A percentile compares a stretch with the other conserved stretches of the same genome.
phyloP scores from a whole-genome alignment of 2,329 filamentous ascomycete genomes.

The Talaromyces sp. region DNA sequence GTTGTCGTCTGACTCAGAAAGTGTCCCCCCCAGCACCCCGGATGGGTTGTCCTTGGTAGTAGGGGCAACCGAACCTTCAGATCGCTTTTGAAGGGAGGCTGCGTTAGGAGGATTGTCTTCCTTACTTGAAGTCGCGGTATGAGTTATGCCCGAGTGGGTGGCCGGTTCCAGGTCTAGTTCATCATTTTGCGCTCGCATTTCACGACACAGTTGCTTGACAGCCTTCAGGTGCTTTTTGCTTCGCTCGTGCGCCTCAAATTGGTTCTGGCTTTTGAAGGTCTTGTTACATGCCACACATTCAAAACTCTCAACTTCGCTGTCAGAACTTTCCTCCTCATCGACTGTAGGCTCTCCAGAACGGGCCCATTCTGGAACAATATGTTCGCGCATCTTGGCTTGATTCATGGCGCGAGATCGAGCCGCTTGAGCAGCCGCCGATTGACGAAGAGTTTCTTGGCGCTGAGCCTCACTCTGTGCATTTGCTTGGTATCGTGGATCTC shows the following conservation, averaged over 20 bases:
- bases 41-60: background rate
- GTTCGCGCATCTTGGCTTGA: slow-evolving; percentile 69
- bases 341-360: slow-evolving; percentile 57
- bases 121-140: background rate
- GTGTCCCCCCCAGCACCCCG: background rate
- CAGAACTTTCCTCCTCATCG: slow-evolving; percentile 50
- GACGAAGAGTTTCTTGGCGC: slow-evolving; percentile 74
- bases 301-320: slow-evolving; percentile 57
- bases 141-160: background rate
- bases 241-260: slow-evolving; percentile 87
- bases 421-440: slow-evolving; percentile 80
- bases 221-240: slow-evolving; percentile 96
- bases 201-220: slow-evolving; percentile 73
- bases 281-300: slow-evolving; percentile 68
- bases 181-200: slow-evolving; percentile 81
- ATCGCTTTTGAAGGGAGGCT: background rate
- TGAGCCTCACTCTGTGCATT: slow-evolving; percentile 79
- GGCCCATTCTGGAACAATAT: slow-evolving; percentile 74
- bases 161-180: slow-evolving; percentile 40
- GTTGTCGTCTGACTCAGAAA: background rate
- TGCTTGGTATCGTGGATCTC: slow-evolving; percentile 80
- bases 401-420: slow-evolving; percentile 80
- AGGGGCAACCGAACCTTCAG: background rate
- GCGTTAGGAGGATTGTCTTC: background rate
- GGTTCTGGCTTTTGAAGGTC: slow-evolving; percentile 84